Conservation (phyloP, 2,329 filamentous ascomycete species). For the Talaromyces albobiverticillius region DNA sequence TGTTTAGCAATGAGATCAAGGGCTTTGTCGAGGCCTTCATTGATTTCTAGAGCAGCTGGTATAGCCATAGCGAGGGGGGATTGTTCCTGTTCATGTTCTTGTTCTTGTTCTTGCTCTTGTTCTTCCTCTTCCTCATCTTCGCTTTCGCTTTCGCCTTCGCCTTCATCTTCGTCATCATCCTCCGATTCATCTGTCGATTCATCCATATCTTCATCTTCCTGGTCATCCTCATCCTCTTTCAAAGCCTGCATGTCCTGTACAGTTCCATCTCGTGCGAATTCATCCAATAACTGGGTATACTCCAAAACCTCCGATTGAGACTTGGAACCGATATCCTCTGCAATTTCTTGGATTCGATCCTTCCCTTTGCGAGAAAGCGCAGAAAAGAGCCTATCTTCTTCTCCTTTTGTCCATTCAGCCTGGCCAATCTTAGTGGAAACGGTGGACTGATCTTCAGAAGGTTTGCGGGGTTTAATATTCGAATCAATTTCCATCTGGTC, state of each 20-base stretch:
- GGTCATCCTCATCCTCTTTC: too few relatives aligned
- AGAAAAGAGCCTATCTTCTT: conserved; percentile 70
- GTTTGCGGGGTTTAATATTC: not conserved
- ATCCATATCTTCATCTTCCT: too few relatives aligned
- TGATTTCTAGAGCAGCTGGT: conserved; percentile 71
- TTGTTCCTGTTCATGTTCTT: too few relatives aligned
- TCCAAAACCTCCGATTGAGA: conserved; percentile 69
- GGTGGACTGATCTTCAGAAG: not conserved
- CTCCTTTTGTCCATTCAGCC: conserved; percentile 65
- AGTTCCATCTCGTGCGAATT: conserved; percentile 27
- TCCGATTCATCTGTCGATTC: too few relatives aligned
- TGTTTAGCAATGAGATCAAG: conserved; percentile 69
- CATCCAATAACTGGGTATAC: conserved; percentile 63
- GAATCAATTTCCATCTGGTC: conserved; percentile 45
- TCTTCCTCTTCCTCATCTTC: not conserved
- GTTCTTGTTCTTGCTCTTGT: not conserved
- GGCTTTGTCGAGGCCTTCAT: conserved; percentile 60
- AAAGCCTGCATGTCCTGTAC: not conserved
- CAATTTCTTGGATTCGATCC: conserved; percentile 61
- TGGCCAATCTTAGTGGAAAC: conserved; percentile 23
- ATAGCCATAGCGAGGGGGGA: conserved; percentile 45
- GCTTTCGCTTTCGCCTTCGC: too few relatives aligned
- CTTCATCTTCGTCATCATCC: too few relatives aligned
- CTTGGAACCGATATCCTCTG: conserved; percentile 66
- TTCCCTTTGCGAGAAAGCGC: conserved; percentile 63